Evolutionary conservation across 805 yeast genomes (phyloP), one percentile per base, ranked within the genome.

Genomic region (Middelhovenomyces tepae): DNA sequence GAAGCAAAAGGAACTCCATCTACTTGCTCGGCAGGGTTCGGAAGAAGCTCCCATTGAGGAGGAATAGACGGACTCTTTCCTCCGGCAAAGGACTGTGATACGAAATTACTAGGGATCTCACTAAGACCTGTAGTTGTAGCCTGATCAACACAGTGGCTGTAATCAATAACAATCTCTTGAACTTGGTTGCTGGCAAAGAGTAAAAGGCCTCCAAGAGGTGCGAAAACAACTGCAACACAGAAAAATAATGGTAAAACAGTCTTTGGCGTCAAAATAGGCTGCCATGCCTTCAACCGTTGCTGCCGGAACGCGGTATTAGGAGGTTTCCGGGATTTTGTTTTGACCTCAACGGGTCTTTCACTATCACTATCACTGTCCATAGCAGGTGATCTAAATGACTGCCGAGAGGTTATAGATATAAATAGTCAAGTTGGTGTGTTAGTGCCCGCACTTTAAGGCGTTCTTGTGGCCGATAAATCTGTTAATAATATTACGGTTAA

Each of bases 161-260:
- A 91, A 45, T 86, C 78, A 22, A 91, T 67, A 28, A 69, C 66
- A 19, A 91, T 41, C 45, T 78, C 75, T 50, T 89, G 84, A 10
- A 89, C 89, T 42, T 73, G 71, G 53, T 73, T 69, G n/a, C 85
- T 71, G n/a, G 93, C 78, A 44, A 71, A 71, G 18, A 86, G 57
- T 36, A 91, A 69, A 10, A 84, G 93, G 19, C 87, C 79, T 3
- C 98, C 98, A 31, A 91, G 69, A 1, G 96, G 95, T 1, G 91
- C 83, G 59, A 87, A 86, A 4, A 91, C 67, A 15, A 84, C 63
- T 1, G 93, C 84, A 27, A 83, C 60, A 16, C 80, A 44, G 30
- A 86, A 67, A 36, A 91, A 65, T 32, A 89, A 64, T 2, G 97
- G 97, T 28, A 91, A 69, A 28, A 89, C 96, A 11, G 93, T 78